Evolutionary conservation across 106 monocot species (phyloP), one percentile per base, ranked within the genome.

Genomic region (Phalaenopsis aphrodite): DNA sequence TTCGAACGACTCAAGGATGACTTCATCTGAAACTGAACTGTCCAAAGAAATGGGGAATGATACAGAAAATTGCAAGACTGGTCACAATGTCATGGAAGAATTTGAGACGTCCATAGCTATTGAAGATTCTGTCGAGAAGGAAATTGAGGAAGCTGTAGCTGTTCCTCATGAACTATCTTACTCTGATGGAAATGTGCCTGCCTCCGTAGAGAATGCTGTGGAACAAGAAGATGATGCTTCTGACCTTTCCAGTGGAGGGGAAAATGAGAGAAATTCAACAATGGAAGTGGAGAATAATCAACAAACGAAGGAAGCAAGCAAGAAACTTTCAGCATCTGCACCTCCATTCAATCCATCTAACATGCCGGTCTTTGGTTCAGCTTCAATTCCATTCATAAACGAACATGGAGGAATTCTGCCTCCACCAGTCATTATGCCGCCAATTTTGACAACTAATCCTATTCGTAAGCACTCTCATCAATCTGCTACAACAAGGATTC

Each of bases 311-410:
- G 94, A 94, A 43, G 55, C 81, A 46, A 87, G 76, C 78, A 90
- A 87, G 84, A 97, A 90, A 85, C 87, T 97, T 42, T 97, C 97
- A 42, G 97, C 97, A 14, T 84, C 92, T 78, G 97, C 97, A 56
- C 85, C 94, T 76, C 97, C 97, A 78, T 97, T 85, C 82, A 92
- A 82, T 79, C 97, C 97, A 56, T 87, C 90, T 30, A 86, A 81
- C 8, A 78, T 92, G 45, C 96, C 91, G 19, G 87, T 88, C n/a
- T 90, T 83, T 81, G 79, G 92, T 46, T 86, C 97, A 45, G 82
- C 90, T 78, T 75, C 86, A 24, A 77, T 92, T 21, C 90, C 90
- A 78, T 82, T 83, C 55, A 92, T 84, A 76, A 87, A 87, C 75
- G 94, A 97, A 43, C 86, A 92, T 61, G 87, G 87, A 52, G 92